Conservation (phyloP, 495 filamentous ascomycete genomes). For the Friedmanniomyces simplex region DNA sequence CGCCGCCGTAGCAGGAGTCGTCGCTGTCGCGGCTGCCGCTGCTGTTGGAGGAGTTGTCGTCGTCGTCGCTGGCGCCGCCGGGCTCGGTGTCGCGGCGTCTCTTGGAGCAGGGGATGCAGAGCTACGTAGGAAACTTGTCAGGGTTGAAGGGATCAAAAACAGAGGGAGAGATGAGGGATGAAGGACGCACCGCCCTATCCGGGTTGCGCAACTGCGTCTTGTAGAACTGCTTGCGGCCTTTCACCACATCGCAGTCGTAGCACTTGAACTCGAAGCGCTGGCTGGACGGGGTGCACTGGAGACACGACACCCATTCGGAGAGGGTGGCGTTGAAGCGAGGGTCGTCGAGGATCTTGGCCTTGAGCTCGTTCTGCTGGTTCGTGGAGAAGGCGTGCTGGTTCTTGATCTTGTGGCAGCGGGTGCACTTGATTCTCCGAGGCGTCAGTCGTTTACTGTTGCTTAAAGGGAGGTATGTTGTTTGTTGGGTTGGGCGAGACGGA, state of each 20-base stretch:
- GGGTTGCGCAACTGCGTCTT: constrained; percentile 10
- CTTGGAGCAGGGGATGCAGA: constrained; percentile 8
- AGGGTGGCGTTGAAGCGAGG: not conserved
- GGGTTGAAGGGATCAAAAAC: not conserved
- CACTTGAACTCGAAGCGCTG: constrained; percentile 12
- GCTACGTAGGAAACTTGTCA: not conserved
- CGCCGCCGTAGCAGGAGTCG: not conserved
- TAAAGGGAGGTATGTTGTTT: not conserved
- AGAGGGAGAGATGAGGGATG: not conserved
- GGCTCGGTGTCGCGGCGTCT: constrained; percentile 4
- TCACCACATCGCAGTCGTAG: constrained; percentile 1
- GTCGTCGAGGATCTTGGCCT: not conserved
- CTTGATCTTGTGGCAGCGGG: constrained; percentile 11
- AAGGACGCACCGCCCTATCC: constrained; percentile 9
- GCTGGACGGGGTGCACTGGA: constrained; percentile 1
- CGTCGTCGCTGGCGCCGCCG: not conserved
- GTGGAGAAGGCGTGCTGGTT: constrained; percentile 1
- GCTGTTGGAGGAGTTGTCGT: not conserved
- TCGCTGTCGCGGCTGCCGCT: not conserved
- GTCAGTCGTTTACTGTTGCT: not conserved
- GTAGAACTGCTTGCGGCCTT: constrained; percentile 10
- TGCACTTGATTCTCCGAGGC: not conserved
- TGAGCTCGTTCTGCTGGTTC: constrained; percentile 6
- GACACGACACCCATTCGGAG: constrained; percentile 2
- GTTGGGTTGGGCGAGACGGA: not conserved